Percentiles rank a stretch among this genome's conserved stretches.
phyloP scores from a whole-genome alignment of 31 red algal species.

The Asparagopsis taxiformis region DNA sequence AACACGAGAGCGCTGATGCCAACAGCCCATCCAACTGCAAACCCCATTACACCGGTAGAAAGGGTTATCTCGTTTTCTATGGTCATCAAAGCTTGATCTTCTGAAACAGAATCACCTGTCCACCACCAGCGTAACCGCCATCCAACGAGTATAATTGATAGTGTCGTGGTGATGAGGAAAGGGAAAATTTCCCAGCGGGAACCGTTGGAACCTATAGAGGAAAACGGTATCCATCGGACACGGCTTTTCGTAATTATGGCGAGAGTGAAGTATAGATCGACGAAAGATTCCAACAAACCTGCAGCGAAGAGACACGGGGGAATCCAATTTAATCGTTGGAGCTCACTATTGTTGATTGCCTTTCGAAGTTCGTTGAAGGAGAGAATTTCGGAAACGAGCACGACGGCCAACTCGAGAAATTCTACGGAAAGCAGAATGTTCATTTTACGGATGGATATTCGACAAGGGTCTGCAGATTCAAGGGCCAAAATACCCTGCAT shows the following conservation, averaged over 20 bases:
- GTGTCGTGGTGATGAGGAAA: slow-evolving; percentile 6
- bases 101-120: slow-evolving; percentile 16
- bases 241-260: slow-evolving; percentile 45
- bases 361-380: slow-evolving; percentile 37
- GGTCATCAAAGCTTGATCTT: not conserved
- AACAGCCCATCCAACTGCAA: slow-evolving; percentile 47
- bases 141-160: slow-evolving; percentile 23
- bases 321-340: slow-evolving; percentile 21
- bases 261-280: slow-evolving; percentile 38
- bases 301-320: slow-evolving; percentile 42
- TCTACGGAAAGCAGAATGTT: slow-evolving; percentile 42
- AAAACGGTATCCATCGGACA: slow-evolving; percentile 39
- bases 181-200: slow-evolving; percentile 27
- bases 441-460: slow-evolving; percentile 37
- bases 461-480: slow-evolving; percentile 47
- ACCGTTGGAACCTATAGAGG: not conserved
- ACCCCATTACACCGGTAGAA: slow-evolving; percentile 20
- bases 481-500: slow-evolving; percentile 32
- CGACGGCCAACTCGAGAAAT: slow-evolving; percentile 7
- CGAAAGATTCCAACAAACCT: slow-evolving; percentile 33
- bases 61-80: slow-evolving; percentile 15
- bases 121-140: slow-evolving; percentile 59
- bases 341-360: not conserved
- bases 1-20: slow-evolving; percentile 19
- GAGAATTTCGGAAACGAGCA: slow-evolving; percentile 14